A percentile compares a stretch with the other conserved stretches of the same genome.
Conservation (phyloP, 139 green algal genomes). For the Chlorella sorokiniana region DNA sequence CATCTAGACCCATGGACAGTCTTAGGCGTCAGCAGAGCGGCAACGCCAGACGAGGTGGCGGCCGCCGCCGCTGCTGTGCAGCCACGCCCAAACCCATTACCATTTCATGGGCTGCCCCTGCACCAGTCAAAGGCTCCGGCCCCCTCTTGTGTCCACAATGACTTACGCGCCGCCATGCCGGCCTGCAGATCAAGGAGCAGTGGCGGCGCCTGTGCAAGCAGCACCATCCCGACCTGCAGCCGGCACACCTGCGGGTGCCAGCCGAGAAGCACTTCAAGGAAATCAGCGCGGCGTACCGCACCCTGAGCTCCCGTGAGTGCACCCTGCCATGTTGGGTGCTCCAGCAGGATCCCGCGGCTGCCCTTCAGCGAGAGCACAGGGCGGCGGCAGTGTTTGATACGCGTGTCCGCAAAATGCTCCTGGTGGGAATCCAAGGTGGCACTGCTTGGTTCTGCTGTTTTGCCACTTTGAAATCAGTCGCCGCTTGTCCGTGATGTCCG, state of each 20-base stretch:
- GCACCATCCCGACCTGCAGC: slow-evolving; percentile 26
- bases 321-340: neutral
- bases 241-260: slow-evolving; percentile 1
- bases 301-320: slow-evolving; percentile 6
- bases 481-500: neutral
- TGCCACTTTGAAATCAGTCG: neutral
- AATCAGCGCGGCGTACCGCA: slow-evolving; percentile 5
- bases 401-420: no score
- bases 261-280: slow-evolving; percentile 25
- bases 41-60: slow-evolving; percentile 1
- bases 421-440: neutral
- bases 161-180: neutral
- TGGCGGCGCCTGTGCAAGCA: slow-evolving; percentile 31
- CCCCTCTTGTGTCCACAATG: neutral
- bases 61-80: neutral
- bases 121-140: neutral
- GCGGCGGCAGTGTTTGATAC: no score
- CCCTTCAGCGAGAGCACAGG: neutral
- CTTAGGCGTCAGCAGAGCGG: neutral
- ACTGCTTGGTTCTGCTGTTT: neutral
- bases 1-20: slow-evolving; percentile 1
- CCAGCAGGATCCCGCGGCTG: neutral
- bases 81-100: neutral
- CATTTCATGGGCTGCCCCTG: neutral
- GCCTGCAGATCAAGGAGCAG: slow-evolving; percentile 24